These are phyloP conservation scores for Boechera retrofracta DNA, from an alignment of 345 rosid genomes.

Conservation along the genomic window DNA sequence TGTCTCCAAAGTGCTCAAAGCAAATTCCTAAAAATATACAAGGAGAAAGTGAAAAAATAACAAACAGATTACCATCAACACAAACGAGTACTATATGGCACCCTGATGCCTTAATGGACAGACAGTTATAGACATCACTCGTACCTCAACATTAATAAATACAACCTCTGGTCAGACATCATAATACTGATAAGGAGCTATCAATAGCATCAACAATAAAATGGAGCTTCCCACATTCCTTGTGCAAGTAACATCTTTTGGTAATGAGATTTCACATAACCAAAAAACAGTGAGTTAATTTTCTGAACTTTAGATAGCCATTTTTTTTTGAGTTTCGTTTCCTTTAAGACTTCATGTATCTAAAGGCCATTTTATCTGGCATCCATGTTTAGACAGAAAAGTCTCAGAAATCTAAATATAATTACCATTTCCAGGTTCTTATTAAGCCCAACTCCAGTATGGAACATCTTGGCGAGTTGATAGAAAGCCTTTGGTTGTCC, in stretches of 20 bases:
- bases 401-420: background rate
- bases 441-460: conserved; percentile 91
- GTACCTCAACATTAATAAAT: background rate
- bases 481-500: conserved; percentile 98
- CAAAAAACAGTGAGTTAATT: background rate
- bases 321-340: background rate
- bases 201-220: background rate
- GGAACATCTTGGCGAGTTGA: conserved; percentile 99
- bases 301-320: conserved; percentile 4
- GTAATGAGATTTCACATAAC: background rate
- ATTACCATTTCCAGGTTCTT: conserved; percentile 77
- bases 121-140: background rate
- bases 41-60: background rate
- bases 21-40: background rate
- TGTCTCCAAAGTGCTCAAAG: conserved; percentile 14
- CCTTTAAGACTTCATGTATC: background rate
- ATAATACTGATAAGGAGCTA: conserved; percentile 5
- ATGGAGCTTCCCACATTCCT: background rate
- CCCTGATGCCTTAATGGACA: background rate
- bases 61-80: conserved; percentile 5
- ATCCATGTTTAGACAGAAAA: conserved; percentile 5
- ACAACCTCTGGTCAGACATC: conserved; percentile 5
- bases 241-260: background rate
- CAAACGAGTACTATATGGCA: background rate
- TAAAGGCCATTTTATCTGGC: background rate